Evolutionary conservation across 371 early-diverging fungal genomes (phyloP).

Genomic region (Apophysomyces ossiformis): DNA sequence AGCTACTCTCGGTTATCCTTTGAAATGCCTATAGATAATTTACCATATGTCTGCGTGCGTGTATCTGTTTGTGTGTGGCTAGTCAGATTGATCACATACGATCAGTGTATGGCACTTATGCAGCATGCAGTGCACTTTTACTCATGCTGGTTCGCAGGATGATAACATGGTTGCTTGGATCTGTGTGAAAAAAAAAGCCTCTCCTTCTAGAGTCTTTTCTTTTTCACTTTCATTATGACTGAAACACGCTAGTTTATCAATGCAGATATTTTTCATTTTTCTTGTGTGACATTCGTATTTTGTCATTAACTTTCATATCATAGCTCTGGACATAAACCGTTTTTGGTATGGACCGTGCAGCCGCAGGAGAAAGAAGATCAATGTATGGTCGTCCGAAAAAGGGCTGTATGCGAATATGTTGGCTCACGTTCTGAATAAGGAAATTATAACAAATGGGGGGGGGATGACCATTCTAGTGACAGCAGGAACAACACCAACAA

Average conservation of each 20-base stretch:
- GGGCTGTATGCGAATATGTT: background rate
- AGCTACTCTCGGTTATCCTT: too few relatives aligned
- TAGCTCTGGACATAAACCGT: background rate
- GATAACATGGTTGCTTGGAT: constrained; percentile 2
- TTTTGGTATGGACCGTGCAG: constrained; percentile 4
- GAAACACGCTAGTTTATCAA: background rate
- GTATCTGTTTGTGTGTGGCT: background rate
- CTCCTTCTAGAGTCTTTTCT: background rate
- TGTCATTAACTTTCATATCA: constrained; percentile 1
- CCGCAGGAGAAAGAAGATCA: background rate
- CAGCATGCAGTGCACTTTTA: background rate
- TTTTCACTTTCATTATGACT: background rate
- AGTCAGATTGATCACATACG: background rate
- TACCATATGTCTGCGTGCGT: background rate
- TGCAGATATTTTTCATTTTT: background rate
- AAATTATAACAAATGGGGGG: constrained; percentile 7
- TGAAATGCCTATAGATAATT: background rate
- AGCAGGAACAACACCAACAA: background rate
- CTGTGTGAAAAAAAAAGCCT: background rate
- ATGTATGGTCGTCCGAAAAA: background rate
- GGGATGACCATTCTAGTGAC: background rate
- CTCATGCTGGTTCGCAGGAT: constrained; percentile 2
- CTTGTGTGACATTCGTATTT: background rate
- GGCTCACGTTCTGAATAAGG: constrained; percentile 2
- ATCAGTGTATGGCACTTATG: background rate